Base-by-base conservation (phyloP, 2,329 filamentous ascomycete genomes). In the Herpotrichia juniperi region DNA sequence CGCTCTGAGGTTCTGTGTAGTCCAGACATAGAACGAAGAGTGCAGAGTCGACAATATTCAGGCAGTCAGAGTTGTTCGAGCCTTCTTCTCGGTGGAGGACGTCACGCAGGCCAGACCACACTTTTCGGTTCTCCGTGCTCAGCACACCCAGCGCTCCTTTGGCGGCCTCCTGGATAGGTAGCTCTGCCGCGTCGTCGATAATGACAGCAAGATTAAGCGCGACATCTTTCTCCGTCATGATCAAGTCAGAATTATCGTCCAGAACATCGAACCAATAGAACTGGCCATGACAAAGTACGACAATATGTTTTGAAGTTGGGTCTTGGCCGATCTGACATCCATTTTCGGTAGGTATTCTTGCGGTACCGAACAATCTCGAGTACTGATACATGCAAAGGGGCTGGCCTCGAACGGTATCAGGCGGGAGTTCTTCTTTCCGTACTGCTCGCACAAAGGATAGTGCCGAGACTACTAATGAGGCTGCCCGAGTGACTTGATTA, bases 241-340 rank as follows among this genome's bases (percentile, higher is more conserved):
- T 96, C 50, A 96, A 79, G 72, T 99, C 94, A 6, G 90, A 90
- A 74, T 96, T 96, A 61, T 93, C 88, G 63, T 99, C 94, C 16
- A 99, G 80, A 1, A 97, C 93, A 73, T 99, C 94, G 65, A 99
- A 99, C 93, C 93, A 97, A 76, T 99, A 99, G 67, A 97, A 93
- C 62, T 99, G 94, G 1, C 94, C 94, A 59, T 93, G 90, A 69
- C 91, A 96, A 76, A 97, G 83, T 37, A 97, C 91, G 9, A 97
- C 89, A 31, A 99, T 81, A 72, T 99, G 94, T 76, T 92, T 96
- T 3, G 93, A 91, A n/a, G 87, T 85, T 0, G 92, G 90, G 66
- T 97, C 93, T 71, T 97, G 93, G 58, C 93, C 92, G 66, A 99
- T 97, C 63, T 96, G 89, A 71, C 94, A 99, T 4, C 94, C 94